A percentile compares a stretch with the other conserved stretches of the same genome.
These are phyloP conservation scores for Amanita inopinata DNA, from an alignment of 768 basidiomycete genomes.

Conservation along the genomic window DNA sequence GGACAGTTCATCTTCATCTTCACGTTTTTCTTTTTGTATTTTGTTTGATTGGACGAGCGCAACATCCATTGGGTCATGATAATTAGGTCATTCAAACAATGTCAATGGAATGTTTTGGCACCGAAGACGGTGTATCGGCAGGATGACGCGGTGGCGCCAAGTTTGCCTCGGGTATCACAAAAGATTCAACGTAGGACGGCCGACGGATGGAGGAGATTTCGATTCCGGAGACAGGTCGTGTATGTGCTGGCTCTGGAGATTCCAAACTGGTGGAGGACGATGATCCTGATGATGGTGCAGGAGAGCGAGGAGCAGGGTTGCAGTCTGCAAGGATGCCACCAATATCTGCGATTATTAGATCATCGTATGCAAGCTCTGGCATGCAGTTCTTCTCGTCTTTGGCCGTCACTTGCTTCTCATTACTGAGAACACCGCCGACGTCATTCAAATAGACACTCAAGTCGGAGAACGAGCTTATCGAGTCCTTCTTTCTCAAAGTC, in stretches of 20 bases:
- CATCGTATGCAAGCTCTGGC: conserved; percentile 27
- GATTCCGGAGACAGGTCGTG: conserved; percentile 19
- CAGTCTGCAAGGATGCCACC: conserved; percentile 30
- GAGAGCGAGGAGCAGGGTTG: conserved; percentile 20
- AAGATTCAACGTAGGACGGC: conserved; percentile 8
- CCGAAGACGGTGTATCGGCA: conserved; percentile 3
- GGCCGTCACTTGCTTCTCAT: conserved; percentile 10
- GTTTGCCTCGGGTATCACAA: not conserved
- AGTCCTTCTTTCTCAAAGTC: conserved; percentile 37
- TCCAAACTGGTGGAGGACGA: conserved; percentile 24
- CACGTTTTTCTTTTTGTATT: too few species aligned
- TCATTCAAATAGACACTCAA: conserved; percentile 24
- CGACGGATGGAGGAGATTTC: conserved; percentile 23
- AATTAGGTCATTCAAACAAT: conserved; percentile 8
- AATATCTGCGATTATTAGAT: conserved; percentile 26
- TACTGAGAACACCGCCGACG: conserved; percentile 24
- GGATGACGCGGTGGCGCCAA: not conserved
- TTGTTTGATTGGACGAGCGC: too few species aligned
- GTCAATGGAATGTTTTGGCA: conserved; percentile 1
- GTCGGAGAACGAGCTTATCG: conserved; percentile 28
- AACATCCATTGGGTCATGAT: too few species aligned
- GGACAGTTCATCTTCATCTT: too few species aligned
- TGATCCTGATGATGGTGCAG: conserved; percentile 25
- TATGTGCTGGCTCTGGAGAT: conserved; percentile 16
- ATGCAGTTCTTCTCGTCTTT: conserved; percentile 25